Evolutionary conservation across 768 basidiomycete species (phyloP).

Genomic region (Inosperma sp.): DNA sequence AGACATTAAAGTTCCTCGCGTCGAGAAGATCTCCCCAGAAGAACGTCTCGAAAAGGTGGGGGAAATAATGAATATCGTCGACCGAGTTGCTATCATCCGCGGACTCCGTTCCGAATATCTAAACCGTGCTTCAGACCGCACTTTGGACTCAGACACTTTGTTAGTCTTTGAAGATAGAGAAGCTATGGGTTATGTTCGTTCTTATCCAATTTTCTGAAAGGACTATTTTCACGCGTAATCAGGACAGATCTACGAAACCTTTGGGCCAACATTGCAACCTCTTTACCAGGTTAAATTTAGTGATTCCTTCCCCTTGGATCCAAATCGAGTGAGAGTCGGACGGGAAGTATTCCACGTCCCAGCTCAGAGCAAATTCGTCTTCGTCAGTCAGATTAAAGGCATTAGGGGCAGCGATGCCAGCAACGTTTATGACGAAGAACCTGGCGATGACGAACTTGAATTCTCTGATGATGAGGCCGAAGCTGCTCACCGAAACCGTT

Average conservation of each 20-base stretch:
- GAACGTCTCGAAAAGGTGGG: slow-evolving; percentile 73
- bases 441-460: slow-evolving; percentile 83
- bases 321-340: slow-evolving; percentile 47
- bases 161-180: slow-evolving; percentile 86
- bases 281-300: slow-evolving; percentile 86
- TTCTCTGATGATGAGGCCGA: slow-evolving; percentile 96
- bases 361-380: slow-evolving; percentile 76
- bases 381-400: slow-evolving; percentile 62
- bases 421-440: slow-evolving; percentile 93
- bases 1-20: slow-evolving; percentile 56
- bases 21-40: slow-evolving; percentile 56
- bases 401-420: slow-evolving; percentile 90
- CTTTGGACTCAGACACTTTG: slow-evolving; percentile 85
- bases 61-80: slow-evolving; percentile 70
- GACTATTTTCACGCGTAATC: slow-evolving; percentile 18
- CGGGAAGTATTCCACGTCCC: slow-evolving; percentile 82
- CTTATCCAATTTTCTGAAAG: slow-evolving; percentile 9
- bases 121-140: slow-evolving; percentile 49
- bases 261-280: slow-evolving; percentile 88
- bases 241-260: slow-evolving; percentile 85
- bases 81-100: slow-evolving; percentile 67
- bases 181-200: slow-evolving; percentile 84
- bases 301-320: slow-evolving; percentile 56
- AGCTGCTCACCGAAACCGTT: slow-evolving; percentile 57
- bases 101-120: slow-evolving; percentile 46